Conservation (phyloP, 345 rosid species). For the Populus deltoides region DNA sequence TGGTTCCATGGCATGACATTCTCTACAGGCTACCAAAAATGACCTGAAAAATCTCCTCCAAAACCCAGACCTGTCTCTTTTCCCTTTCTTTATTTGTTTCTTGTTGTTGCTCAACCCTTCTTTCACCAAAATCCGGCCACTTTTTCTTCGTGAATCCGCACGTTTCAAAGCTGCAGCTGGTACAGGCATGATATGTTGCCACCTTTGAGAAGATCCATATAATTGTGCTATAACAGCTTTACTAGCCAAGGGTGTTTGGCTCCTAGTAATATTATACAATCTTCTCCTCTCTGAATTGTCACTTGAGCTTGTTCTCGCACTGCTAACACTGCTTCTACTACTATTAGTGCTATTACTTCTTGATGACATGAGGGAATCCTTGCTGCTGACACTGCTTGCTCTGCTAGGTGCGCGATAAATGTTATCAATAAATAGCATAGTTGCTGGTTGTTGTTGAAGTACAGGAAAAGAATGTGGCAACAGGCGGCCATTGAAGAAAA, state of each 20-base stretch:
- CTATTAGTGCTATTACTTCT: constrained; percentile 67
- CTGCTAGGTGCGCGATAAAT: constrained; percentile 38
- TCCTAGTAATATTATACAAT: constrained; percentile 11
- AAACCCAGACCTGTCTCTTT: constrained; percentile 28
- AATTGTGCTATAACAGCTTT: constrained; percentile 53
- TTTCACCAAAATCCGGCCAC: constrained; percentile 20
- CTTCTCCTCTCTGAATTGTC: constrained; percentile 37
- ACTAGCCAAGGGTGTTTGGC: constrained; percentile 29
- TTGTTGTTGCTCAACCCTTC: constrained; percentile 27
- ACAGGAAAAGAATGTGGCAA: constrained; percentile 70
- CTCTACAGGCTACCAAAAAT: constrained; percentile 57
- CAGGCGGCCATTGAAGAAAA: constrained; percentile 74
- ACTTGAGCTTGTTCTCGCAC: constrained; percentile 60
- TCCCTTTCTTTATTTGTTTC: constrained; percentile 8
- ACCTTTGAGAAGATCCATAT: constrained; percentile 56
- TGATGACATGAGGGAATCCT: constrained; percentile 53
- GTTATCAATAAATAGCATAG: neutral
- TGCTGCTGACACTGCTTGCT: constrained; percentile 53
- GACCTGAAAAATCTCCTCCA: constrained; percentile 51
- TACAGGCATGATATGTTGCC: constrained; percentile 67
- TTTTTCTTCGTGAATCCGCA: constrained; percentile 40
- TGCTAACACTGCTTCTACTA: constrained; percentile 61
- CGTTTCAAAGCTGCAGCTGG: constrained; percentile 37
- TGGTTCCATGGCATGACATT: constrained; percentile 87
- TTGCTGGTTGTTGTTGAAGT: constrained; percentile 9